Evolutionary conservation across 768 basidiomycete genomes (phyloP), one percentile per base, ranked within the genome.

Genomic region (Saitozyma podzolica): DNA sequence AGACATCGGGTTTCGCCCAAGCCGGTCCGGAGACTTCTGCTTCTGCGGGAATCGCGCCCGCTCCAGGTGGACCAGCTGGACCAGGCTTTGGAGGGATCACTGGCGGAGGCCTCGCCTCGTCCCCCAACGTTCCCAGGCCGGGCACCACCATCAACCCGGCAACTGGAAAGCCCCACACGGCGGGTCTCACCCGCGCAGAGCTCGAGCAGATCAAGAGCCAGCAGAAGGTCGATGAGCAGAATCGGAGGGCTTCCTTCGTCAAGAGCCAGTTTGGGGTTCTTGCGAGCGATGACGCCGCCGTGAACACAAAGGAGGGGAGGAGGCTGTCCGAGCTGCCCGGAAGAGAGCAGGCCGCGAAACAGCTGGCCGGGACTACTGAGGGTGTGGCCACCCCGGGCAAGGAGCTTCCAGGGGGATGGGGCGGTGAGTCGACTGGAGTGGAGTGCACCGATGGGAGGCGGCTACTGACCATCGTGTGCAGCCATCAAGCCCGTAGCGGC

Each of bases 291-390:
- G 54, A 16, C n/a, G 60, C 45, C 47, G 42, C 58, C 29, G 29
- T 29, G 29, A 29, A 29, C 29, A 29, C 29, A 2, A 29, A 29
- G 29, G 40, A 49, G 39, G 52, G 45, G 40, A 58, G 56, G 14
- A 54, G 59, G 20, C 50, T 67, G 45, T 59, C 54, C 11, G 69
- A 73, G 19, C 47, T 78, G 45, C 55, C 56, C 14, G 77, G 77
- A 11, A 62, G 75, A 54, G 75, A 76, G 59, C 76, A 78, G 49
- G 76, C 76, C n/a, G 76, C 76, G 4, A 64, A 50, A 49, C 76
- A 78, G 58, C 56, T 78, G 16, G 74, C 63, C 0, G 54, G 41
- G 19, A 16, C 45, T 29, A 43, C 53, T 40, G 58, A 40, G 19
- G 70, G 59, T 10, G 58, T 48, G 37, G 65, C 61, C 43, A 72